Conservation (phyloP, 73 alveolate species). For the Strombidium stylifer region DNA sequence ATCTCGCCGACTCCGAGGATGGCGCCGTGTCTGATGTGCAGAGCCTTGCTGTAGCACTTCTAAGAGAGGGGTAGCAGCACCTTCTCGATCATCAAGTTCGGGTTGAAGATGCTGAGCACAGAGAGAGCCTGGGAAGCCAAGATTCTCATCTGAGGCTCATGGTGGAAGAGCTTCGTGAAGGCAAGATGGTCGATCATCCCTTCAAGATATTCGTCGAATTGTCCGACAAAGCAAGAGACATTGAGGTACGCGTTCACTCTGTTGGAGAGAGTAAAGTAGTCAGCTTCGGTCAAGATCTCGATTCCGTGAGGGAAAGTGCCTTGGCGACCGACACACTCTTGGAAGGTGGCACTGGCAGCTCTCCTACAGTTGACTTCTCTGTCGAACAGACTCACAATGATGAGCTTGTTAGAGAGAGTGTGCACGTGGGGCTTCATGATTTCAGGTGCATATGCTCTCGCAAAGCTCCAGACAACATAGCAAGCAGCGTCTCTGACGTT, state of each 20-base stretch:
- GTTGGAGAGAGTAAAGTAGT: conserved; percentile 92
- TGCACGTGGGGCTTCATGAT: conserved; percentile 91
- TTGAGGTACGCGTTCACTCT: conserved; percentile 90
- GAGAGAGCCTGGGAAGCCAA: conserved; percentile 86
- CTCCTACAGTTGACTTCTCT: conserved; percentile 98
- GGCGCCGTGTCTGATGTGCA: conserved; percentile 93
- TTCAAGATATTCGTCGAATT: conserved; percentile 82
- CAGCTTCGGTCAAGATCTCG: conserved; percentile 97
- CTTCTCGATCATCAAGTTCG: conserved; percentile 65
- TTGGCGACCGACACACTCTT: conserved; percentile 97
- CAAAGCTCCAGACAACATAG: conserved; percentile 96
- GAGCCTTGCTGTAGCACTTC: conserved; percentile 59
- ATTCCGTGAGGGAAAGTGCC: conserved; percentile 97
- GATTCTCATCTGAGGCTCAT: conserved; percentile 86
- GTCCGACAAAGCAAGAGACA: conserved; percentile 91
- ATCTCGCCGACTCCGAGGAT: conserved; percentile 91
- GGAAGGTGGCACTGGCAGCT: conserved; percentile 99
- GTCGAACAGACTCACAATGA: conserved; percentile 85
- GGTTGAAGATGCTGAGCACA: conserved; percentile 84
- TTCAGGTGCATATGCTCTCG: conserved; percentile 93
- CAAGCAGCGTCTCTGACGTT: conserved; percentile 99
- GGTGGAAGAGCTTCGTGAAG: conserved; percentile 79
- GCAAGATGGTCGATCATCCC: conserved; percentile 88
- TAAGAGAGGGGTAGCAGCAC: conserved; percentile 61
- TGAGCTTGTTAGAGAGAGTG: conserved; percentile 69